Conservation (phyloP, 805 yeast genomes). For the Cyberlindnera japonica region DNA sequence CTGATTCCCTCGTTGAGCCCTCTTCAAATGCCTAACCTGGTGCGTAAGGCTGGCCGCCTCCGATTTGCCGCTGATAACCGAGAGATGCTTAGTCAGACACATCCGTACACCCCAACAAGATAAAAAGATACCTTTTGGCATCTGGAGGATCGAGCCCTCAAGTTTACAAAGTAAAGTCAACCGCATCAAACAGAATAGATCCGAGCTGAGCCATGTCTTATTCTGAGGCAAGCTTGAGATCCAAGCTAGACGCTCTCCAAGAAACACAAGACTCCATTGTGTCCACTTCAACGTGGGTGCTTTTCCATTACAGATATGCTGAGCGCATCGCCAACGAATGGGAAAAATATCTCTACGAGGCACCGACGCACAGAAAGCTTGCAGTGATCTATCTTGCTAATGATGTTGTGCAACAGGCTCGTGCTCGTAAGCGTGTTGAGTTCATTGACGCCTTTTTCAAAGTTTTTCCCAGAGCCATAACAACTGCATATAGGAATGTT, state of each 20-base stretch:
- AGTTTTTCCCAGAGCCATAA: conserved; percentile 42
- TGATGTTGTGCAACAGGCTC: conserved; percentile 78
- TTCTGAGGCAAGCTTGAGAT: conserved; percentile 44
- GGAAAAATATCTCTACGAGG: conserved; percentile 36
- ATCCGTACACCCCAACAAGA: no score
- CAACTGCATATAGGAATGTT: conserved; percentile 22
- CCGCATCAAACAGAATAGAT: not conserved
- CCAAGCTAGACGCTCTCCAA: conserved; percentile 44
- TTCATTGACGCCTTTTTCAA: conserved; percentile 55
- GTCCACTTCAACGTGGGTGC: conserved; percentile 68
- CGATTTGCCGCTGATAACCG: no score
- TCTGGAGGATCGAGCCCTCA: no score
- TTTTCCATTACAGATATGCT: conserved; percentile 63
- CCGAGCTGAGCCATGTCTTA: conserved; percentile 37
- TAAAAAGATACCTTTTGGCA: no score
- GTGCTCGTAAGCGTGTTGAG: conserved; percentile 55
- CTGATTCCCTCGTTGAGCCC: no score
- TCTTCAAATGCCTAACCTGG: no score
- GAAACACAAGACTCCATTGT: conserved; percentile 74
- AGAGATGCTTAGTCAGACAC: no score
- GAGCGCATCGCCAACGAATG: conserved; percentile 49
- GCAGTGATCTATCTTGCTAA: conserved; percentile 69
- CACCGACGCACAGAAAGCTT: conserved; percentile 42
- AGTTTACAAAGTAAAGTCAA: no score
- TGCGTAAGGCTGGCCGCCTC: no score